phyloP scores from a whole-genome alignment of 2,329 filamentous ascomycete genomes.

The Ceratocystis colombiana region DNA sequence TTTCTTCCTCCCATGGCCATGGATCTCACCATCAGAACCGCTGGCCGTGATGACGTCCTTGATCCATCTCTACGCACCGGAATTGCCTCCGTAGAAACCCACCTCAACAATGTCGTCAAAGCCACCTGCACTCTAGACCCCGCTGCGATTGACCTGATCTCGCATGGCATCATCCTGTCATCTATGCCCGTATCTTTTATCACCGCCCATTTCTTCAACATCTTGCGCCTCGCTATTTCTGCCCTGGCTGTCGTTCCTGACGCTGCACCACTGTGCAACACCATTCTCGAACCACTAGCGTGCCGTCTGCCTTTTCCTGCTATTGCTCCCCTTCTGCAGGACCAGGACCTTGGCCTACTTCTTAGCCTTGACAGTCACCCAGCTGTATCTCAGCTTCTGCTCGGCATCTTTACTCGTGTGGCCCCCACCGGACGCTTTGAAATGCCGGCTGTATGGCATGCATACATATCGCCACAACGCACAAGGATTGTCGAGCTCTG shows the following conservation, averaged over 20 bases:
- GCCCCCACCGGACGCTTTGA: not conserved
- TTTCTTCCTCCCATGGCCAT: not conserved
- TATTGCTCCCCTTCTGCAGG: constrained; percentile 15
- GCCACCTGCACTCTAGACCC: not conserved
- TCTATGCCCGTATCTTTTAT: constrained; percentile 17
- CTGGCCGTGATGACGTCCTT: constrained; percentile 15
- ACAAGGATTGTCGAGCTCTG: constrained; percentile 21
- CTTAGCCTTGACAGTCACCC: constrained; percentile 9
- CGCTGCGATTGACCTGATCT: constrained; percentile 7
- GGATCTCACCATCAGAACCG: constrained; percentile 15
- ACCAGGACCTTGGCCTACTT: constrained; percentile 18
- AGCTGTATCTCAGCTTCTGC: constrained; percentile 15
- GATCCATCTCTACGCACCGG: constrained; percentile 20
- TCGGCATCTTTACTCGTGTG: constrained; percentile 14
- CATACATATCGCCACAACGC: constrained; percentile 9
- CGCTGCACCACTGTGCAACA: constrained; percentile 15
- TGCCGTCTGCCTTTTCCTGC: constrained; percentile 14
- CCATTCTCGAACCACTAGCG: constrained; percentile 16
- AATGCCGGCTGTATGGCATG: constrained; percentile 18
- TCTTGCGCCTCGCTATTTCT: constrained; percentile 19
- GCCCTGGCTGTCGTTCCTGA: constrained; percentile 16
- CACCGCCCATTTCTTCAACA: constrained; percentile 15
- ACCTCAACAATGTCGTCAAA: constrained; percentile 17
- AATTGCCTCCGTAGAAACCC: constrained; percentile 19
- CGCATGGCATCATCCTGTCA: constrained; percentile 6